phyloP scores from a whole-genome alignment of 2,329 filamentous ascomycete species.

The Pyricularia sp. region DNA sequence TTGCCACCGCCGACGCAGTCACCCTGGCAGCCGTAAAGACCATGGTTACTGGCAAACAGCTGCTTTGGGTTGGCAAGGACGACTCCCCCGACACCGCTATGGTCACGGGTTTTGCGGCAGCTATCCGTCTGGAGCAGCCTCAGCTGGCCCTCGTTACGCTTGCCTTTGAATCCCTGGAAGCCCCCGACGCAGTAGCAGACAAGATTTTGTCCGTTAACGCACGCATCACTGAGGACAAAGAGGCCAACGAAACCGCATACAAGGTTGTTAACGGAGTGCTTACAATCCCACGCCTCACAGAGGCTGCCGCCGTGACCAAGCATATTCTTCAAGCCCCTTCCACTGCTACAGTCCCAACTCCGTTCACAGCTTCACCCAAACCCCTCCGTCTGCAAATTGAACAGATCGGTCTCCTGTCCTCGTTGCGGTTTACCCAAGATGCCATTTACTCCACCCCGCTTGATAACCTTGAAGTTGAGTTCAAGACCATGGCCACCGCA shows the following conservation, averaged over 20 bases:
- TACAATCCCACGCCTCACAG: neutral
- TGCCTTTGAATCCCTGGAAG: neutral
- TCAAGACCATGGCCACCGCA: neutral
- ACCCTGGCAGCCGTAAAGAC: neutral
- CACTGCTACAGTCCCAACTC: neutral
- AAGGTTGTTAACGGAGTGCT: neutral
- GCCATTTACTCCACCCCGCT: neutral
- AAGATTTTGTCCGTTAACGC: neutral
- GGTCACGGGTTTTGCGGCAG: neutral
- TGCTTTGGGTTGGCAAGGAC: neutral
- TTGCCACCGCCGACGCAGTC: neutral
- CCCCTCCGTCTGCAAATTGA: neutral
- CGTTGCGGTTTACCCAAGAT: neutral
- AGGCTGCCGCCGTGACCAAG: neutral
- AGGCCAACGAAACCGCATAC: neutral
- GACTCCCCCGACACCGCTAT: neutral
- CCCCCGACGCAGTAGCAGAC: neutral
- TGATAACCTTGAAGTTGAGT: neutral
- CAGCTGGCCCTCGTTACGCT: neutral
- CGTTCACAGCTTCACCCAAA: neutral
- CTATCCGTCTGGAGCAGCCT: neutral
- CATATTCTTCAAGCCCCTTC: neutral
- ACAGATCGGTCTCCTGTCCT: neutral
- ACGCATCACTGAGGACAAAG: neutral
- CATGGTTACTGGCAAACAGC: neutral